Base-by-base conservation (phyloP, 192 early-diverging fungal genomes). In the Phycomyces blakesleeanus region DNA sequence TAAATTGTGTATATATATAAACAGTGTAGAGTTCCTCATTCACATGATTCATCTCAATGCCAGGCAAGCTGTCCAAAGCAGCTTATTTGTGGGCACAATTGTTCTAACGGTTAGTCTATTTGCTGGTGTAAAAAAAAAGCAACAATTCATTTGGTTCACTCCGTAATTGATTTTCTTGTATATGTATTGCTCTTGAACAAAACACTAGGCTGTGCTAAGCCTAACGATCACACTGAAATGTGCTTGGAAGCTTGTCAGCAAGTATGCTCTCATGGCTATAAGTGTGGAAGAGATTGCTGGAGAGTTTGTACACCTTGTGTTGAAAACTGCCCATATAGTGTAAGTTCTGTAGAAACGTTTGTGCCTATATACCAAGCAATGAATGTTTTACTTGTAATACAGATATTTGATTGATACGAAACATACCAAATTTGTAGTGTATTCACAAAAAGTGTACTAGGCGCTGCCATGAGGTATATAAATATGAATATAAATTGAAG, bases 11-110 rank as follows among this genome's bases (percentile, higher is more conserved):
- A 11, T 2, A 12, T 1, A 3, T 14, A 3, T 6, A n/a, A n/a
- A 40, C 51, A 72, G 70, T 75, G 73, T 52, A 52, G 64, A 2
- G 34, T 15, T 5, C 12, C 57, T 22, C 73, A 75, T 20, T 39
- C 59, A 11, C 73, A 75, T 58, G 44, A 57, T 5, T 40, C 68
- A 16, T 34, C 25, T 18, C 40, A 61, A 10, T 75, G 73, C 44
- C 49, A 22, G 16, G 18, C 26, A 15, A 40, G 29, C 39, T 75
- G 73, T 34, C 34, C 68, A 5, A 75, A 71, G 54, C 24, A 57
- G 40, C 40, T 75, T 14, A 63, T 75, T 20, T 75, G 73, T 44
- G 73, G 73, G 1, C 73, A 75, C 44, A 8, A 21, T 27, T 75
- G 73, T 54, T 26, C 63, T 5, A 57, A 61, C 41, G 73, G 73